A percentile compares a stretch with the other conserved stretches of the same genome.
These are phyloP conservation scores for Phylloporus scabripes DNA, from an alignment of 768 basidiomycete species.

Conservation along the genomic window DNA sequence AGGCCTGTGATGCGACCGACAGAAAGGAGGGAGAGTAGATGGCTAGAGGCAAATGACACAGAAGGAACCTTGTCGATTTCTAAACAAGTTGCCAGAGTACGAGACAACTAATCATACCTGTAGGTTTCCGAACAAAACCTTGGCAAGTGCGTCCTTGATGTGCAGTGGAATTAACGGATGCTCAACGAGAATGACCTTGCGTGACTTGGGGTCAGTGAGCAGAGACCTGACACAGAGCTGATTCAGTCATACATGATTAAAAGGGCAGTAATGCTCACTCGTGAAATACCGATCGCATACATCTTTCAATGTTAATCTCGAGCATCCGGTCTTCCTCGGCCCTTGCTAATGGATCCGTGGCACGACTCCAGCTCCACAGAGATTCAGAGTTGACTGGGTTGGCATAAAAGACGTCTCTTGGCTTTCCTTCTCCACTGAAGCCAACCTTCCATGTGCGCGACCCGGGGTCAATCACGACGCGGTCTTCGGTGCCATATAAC, in stretches of 20 bases:
- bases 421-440: conserved; percentile 92
- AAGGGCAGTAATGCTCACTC: conserved; percentile 49
- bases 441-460: conserved; percentile 95
- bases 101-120: conserved; percentile 45
- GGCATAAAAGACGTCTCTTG: conserved; percentile 79
- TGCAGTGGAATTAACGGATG: conserved; percentile 80
- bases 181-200: conserved; percentile 91
- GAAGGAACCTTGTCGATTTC: conserved; percentile 68
- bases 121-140: conserved; percentile 82
- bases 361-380: conserved; percentile 59
- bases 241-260: conserved; percentile 7
- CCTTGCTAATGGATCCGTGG: conserved; percentile 48
- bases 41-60: conserved; percentile 88
- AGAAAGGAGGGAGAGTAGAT: conserved; percentile 78
- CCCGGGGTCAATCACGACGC: conserved; percentile 92
- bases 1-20: conserved; percentile 89
- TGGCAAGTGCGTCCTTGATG: conserved; percentile 85
- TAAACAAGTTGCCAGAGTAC: background rate
- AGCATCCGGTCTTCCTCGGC: conserved; percentile 73
- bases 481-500: conserved; percentile 93
- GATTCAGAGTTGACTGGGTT: conserved; percentile 37
- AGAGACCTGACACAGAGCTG: conserved; percentile 57
- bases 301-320: conserved; percentile 60
- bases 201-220: conserved; percentile 89
- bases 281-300: conserved; percentile 75